Percentiles rank a stretch among this genome's conserved stretches.
Conservation (phyloP, 768 basidiomycete species). For the Boletus bicolor region DNA sequence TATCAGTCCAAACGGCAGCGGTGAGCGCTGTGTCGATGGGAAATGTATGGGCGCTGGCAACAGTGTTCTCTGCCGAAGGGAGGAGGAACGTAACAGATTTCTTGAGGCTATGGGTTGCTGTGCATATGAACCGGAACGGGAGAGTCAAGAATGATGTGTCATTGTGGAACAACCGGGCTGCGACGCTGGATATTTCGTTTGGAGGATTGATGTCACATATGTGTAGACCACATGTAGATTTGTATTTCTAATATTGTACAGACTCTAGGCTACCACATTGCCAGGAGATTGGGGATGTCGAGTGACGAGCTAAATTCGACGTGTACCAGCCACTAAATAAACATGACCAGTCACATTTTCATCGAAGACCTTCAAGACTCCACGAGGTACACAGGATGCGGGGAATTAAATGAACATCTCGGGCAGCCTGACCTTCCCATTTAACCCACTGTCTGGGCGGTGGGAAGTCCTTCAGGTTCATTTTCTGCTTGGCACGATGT, state of each 20-base stretch:
- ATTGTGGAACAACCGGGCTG: background rate
- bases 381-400: background rate
- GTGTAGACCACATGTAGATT: background rate
- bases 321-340: too few relatives aligned
- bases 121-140: slow-evolving; percentile 39
- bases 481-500: background rate
- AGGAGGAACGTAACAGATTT: slow-evolving; percentile 44
- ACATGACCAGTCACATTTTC: too few relatives aligned
- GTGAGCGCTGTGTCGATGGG: slow-evolving; percentile 33
- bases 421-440: background rate
- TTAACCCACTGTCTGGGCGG: background rate
- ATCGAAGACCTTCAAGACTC: background rate
- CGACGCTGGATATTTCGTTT: background rate
- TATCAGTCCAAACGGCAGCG: slow-evolving; percentile 7
- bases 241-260: slow-evolving; percentile 8
- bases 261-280: too few relatives aligned
- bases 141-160: slow-evolving; percentile 1
- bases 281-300: too few relatives aligned
- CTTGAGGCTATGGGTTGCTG: slow-evolving; percentile 44
- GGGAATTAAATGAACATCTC: background rate
- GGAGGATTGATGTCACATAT: background rate
- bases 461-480: background rate
- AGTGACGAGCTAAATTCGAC: too few relatives aligned
- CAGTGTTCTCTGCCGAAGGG: slow-evolving; percentile 39
- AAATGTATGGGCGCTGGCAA: slow-evolving; percentile 40